These are phyloP conservation scores for Yamadazyma scolyti DNA, from an alignment of 805 yeast species.

Conservation along the genomic window DNA sequence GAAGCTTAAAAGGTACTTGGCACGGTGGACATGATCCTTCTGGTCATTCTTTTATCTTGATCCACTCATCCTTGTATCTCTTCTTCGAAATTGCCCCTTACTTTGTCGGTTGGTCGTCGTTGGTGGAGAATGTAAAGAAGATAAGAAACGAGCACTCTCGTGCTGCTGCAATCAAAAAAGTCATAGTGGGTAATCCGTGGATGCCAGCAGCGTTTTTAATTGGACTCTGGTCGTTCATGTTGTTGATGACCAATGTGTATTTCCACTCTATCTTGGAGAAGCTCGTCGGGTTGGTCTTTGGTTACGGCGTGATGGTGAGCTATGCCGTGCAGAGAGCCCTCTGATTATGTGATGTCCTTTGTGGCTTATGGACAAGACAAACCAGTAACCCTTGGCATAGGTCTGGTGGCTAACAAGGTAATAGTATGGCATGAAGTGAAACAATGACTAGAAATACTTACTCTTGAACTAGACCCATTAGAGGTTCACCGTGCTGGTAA, in stretches of 20 bases:
- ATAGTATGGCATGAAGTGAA: no score
- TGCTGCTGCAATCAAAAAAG: slow-evolving; percentile 1
- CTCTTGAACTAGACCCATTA: no score
- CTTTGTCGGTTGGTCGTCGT: slow-evolving; percentile 25
- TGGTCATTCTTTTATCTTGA: slow-evolving; percentile 83
- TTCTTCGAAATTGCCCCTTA: slow-evolving; percentile 56
- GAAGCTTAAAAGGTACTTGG: slow-evolving; percentile 50
- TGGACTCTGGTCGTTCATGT: slow-evolving; percentile 79
- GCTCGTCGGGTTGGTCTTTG: slow-evolving; percentile 63
- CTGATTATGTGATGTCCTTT: no score
- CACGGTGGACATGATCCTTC: slow-evolving; percentile 97
- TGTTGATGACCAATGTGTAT: slow-evolving; percentile 75
- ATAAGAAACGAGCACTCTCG: slow-evolving; percentile 1
- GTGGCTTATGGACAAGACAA: no score
- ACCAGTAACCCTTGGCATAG: no score
- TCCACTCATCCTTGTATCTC: slow-evolving; percentile 62
- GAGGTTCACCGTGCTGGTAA: no score
- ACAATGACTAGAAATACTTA: no score
- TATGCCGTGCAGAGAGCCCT: slow-evolving; percentile 1
- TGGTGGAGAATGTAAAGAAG: slow-evolving; percentile 1
- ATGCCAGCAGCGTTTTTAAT: slow-evolving; percentile 22
- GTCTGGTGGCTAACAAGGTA: no score
- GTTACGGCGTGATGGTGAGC: slow-evolving; percentile 39
- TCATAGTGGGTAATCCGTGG: slow-evolving; percentile 22
- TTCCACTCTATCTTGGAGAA: slow-evolving; percentile 83